A percentile compares a stretch with the other conserved stretches of the same genome.
These are phyloP conservation scores for Colletotrichum gloeosporioides DNA, from an alignment of 2,329 filamentous ascomycete genomes.

Conservation along the genomic window DNA sequence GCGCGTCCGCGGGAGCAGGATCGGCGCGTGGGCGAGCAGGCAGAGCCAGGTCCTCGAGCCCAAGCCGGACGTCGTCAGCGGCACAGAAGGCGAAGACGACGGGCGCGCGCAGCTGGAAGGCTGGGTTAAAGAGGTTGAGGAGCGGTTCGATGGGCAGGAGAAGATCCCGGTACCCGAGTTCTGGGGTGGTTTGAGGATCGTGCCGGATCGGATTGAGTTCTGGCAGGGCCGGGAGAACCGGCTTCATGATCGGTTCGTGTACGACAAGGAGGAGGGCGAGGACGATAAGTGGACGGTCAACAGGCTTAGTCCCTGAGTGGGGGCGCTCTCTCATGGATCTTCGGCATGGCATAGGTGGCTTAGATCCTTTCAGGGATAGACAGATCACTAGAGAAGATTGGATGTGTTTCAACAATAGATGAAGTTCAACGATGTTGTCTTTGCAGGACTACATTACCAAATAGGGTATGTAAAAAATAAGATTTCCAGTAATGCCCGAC, in stretches of 20 bases:
- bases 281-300: constrained; percentile 69
- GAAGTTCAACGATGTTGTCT: background rate
- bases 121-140: constrained; percentile 79
- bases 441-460: constrained; percentile 12
- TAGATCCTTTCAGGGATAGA: background rate
- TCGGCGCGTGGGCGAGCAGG: constrained; percentile 92
- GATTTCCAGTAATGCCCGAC: background rate
- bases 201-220: constrained; percentile 90
- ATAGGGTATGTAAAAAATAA: constrained; percentile 14
- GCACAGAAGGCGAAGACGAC: constrained; percentile 56
- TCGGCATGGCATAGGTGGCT: background rate
- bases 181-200: constrained; percentile 89
- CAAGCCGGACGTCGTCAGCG: constrained; percentile 25
- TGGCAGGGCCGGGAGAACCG: constrained; percentile 92
- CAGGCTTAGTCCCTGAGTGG: constrained; percentile 71
- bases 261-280: constrained; percentile 63
- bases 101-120: constrained; percentile 77
- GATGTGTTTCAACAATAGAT: background rate
- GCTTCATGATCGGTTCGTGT: constrained; percentile 92
- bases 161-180: constrained; percentile 90
- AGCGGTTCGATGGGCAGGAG: constrained; percentile 75
- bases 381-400: background rate
- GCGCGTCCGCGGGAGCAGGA: constrained; percentile 76
- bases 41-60: constrained; percentile 79
- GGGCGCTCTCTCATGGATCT: background rate